Percentiles rank a stretch among this genome's conserved stretches.
Evolutionary conservation across 306 rosid genomes (phyloP).

Genomic region (Senna siamea): DNA sequence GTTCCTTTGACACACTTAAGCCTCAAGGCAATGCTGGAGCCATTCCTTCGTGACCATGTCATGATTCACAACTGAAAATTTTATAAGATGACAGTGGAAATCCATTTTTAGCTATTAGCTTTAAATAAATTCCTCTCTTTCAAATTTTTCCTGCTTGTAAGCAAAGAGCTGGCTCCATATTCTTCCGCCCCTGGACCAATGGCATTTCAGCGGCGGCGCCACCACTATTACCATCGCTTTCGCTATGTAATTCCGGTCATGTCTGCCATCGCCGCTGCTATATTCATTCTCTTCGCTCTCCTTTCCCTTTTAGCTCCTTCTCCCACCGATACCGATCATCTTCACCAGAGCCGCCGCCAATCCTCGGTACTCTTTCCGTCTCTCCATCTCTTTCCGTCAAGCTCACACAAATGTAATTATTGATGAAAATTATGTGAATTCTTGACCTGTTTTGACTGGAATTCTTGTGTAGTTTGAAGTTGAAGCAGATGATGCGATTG

Average conservation of each 20-base stretch:
- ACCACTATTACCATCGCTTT: slow-evolving; percentile 65
- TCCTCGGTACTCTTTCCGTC: slow-evolving; percentile 54
- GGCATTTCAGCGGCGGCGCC: slow-evolving; percentile 92
- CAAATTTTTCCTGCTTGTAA: slow-evolving; percentile 16
- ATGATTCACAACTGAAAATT: not conserved
- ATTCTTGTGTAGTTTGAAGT: slow-evolving; percentile 49
- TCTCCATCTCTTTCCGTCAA: not conserved
- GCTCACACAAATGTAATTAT: not conserved
- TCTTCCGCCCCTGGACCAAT: slow-evolving; percentile 4
- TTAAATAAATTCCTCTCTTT: not conserved
- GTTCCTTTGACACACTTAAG: not conserved
- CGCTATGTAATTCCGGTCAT: slow-evolving; percentile 63
- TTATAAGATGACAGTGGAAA: not conserved
- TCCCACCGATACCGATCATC: slow-evolving; percentile 62
- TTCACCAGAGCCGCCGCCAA: slow-evolving; percentile 43
- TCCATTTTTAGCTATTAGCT: not conserved
- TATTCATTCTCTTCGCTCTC: slow-evolving; percentile 72
- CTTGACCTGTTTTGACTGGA: slow-evolving; percentile 5
- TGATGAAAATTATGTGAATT: not conserved
- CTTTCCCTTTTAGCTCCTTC: slow-evolving; percentile 87
- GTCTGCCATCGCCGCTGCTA: slow-evolving; percentile 64
- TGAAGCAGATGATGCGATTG: slow-evolving; percentile 47
- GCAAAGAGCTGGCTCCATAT: not conserved
- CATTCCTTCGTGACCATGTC: not conserved
- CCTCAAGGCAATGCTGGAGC: not conserved